Conservation (phyloP, 345 rosid species). For the Hypericum perforatum region DNA sequence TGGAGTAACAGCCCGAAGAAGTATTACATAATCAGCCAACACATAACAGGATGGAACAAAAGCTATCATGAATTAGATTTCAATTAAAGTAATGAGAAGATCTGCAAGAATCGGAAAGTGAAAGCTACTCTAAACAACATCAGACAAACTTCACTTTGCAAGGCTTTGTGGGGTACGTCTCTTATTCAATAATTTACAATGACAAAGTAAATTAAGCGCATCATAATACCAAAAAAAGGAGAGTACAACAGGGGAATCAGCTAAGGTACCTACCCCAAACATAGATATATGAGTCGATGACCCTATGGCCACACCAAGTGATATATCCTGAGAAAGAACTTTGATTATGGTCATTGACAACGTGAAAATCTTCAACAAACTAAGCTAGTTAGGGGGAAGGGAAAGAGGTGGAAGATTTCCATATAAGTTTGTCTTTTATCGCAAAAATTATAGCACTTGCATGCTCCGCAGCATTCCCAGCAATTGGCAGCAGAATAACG, state of each 20-base stretch:
- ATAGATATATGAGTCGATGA: slow-evolving; percentile 95
- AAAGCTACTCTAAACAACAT: no score
- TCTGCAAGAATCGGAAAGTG: no score
- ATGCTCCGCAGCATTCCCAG: slow-evolving; percentile 96
- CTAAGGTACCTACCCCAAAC: slow-evolving; percentile 61
- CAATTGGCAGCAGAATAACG: slow-evolving; percentile 90
- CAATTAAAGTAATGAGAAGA: no score
- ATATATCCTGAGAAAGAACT: slow-evolving; percentile 54
- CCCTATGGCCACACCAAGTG: slow-evolving; percentile 95
- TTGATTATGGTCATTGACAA: slow-evolving; percentile 1
- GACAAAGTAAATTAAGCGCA: neutral
- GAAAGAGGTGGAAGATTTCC: slow-evolving; percentile 2
- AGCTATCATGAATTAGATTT: no score
- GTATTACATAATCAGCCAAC: no score
- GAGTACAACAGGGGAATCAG: neutral
- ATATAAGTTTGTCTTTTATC: slow-evolving; percentile 91
- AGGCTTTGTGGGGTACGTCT: no score
- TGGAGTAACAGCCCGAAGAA: neutral
- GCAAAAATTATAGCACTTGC: slow-evolving; percentile 95
- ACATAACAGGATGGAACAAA: no score
- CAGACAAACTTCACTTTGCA: no score
- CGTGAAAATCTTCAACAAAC: neutral
- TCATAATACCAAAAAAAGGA: neutral
- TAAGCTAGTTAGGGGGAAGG: neutral
- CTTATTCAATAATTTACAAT: no score